Evolutionary conservation across 2,329 filamentous ascomycete genomes (phyloP).

Genomic region (Pseudogymnoascus sp.): DNA sequence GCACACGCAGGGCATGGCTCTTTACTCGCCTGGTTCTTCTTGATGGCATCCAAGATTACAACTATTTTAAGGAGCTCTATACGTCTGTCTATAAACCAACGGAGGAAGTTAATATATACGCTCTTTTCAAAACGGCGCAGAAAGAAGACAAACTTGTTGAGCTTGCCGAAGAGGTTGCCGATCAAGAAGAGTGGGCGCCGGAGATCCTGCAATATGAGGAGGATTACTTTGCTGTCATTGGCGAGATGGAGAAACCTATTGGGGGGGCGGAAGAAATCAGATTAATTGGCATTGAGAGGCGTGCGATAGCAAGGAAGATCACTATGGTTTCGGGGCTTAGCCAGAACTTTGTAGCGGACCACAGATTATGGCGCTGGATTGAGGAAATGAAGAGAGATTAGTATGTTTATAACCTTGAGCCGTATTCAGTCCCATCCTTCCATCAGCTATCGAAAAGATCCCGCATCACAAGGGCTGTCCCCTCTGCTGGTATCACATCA

Average conservation of each 20-base stretch:
- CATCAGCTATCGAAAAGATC: no score
- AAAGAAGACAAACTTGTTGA: constrained; percentile 16
- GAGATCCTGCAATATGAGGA: constrained; percentile 16
- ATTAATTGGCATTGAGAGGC: constrained; percentile 6
- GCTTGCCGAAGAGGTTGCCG: constrained; percentile 13
- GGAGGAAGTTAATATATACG: constrained; percentile 13
- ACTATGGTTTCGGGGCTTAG: constrained; percentile 14
- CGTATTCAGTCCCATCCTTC: no score
- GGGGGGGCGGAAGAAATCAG: neutral
- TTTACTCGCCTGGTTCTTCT: constrained; percentile 17
- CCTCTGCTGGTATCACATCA: no score
- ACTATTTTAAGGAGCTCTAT: constrained; percentile 18
- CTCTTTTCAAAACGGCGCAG: constrained; percentile 12
- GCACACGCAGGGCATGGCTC: constrained; percentile 14
- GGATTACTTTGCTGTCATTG: constrained; percentile 13
- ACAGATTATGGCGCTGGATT: constrained; percentile 11
- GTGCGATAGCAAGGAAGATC: constrained; percentile 18
- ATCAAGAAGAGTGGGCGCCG: constrained; percentile 12
- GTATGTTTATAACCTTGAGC: no score
- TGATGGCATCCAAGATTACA: constrained; percentile 16
- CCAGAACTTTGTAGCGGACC: constrained; percentile 17
- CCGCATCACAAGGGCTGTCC: no score
- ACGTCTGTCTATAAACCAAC: constrained; percentile 12
- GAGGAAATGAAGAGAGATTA: neutral
- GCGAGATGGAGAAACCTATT: neutral